Base-by-base conservation (phyloP, 2,329 filamentous ascomycete genomes). In the Colletotrichum limetticola region DNA sequence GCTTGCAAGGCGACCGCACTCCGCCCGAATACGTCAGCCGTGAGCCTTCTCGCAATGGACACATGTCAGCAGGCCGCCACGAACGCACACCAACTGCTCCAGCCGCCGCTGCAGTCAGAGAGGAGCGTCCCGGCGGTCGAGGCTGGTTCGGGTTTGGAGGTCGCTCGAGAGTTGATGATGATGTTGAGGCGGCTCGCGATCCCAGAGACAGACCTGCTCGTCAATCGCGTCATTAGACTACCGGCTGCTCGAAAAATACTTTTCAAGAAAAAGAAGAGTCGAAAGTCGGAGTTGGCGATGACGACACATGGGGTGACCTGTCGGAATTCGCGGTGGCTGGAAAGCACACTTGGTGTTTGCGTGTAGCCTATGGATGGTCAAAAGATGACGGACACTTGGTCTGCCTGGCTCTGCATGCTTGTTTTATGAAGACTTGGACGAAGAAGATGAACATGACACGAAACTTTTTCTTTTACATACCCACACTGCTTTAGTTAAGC, bases 1-100 rank as follows among this genome's bases (percentile, higher is more conserved):
- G 84, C 24, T 24, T 69, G 46, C 74, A 76, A 32, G 49, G 60
- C 19, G 73, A 74, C 24, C 71, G 56, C 24, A 61, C 68, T 6
- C 61, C 66, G 22, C 71, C 75, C 11, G 75, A 69, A 16, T 75
- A 72, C 35, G 49, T 73, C 12, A 59, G 49, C 24, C 53, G 63
- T 19, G 74, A 75, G 56, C 71, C 75, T 11, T 53, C 61, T 28
- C 74, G 63, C 12, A 59, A 76, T 19, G 74, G 63, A 59, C 49
- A 58, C 35, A 76, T 75, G 75, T 66, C 75, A 19, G 57, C 74
- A 4, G 52, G 66, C 19, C 68, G 66, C 11, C 68, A 68, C n/a
- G 68, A 22, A 19, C 63, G 62, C 30, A 24, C 64, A 9, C 74
- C 75, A 11, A 53, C 67, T 24, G 65, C 55, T 28, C 75, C 74